Conservation (phyloP, 441 rosid genomes). For the Pelargonium cotyledonis region DNA sequence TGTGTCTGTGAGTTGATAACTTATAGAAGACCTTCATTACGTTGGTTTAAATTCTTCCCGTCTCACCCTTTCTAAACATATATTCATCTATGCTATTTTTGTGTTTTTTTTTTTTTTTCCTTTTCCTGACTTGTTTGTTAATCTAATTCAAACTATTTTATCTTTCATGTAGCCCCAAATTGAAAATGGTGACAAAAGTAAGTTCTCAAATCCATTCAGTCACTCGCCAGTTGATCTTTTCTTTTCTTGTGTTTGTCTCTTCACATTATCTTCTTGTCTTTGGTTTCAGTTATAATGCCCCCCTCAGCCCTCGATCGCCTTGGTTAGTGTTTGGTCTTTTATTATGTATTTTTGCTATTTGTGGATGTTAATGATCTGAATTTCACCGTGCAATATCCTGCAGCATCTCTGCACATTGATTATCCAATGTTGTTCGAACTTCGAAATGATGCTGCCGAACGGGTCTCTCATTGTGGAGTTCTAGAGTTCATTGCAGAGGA, state of each 20-base stretch:
- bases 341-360: not conserved
- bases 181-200: constrained; percentile 74
- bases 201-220: constrained; percentile 16
- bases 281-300: constrained; percentile 53
- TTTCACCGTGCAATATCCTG: constrained; percentile 6
- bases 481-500: constrained; percentile 65
- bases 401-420: constrained; percentile 56
- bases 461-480: constrained; percentile 56
- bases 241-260: not conserved
- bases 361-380: not conserved
- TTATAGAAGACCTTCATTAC: too few relatives aligned
- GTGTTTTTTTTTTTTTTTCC: too few relatives aligned
- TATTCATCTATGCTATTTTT: too few relatives aligned
- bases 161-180: constrained; percentile 55
- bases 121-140: not conserved
- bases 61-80: too few relatives aligned
- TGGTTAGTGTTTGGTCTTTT: constrained; percentile 29
- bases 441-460: constrained; percentile 33
- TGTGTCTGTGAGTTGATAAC: not conserved
- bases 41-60: too few relatives aligned
- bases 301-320: constrained; percentile 66
- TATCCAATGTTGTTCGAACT: constrained; percentile 60
- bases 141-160: constrained; percentile 9
- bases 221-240: not conserved
- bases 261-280: constrained; percentile 3